Percentiles rank a stretch among this genome's conserved stretches.
Conservation (phyloP, 768 basidiomycete species). For the Hydnomerulius pinastri region DNA sequence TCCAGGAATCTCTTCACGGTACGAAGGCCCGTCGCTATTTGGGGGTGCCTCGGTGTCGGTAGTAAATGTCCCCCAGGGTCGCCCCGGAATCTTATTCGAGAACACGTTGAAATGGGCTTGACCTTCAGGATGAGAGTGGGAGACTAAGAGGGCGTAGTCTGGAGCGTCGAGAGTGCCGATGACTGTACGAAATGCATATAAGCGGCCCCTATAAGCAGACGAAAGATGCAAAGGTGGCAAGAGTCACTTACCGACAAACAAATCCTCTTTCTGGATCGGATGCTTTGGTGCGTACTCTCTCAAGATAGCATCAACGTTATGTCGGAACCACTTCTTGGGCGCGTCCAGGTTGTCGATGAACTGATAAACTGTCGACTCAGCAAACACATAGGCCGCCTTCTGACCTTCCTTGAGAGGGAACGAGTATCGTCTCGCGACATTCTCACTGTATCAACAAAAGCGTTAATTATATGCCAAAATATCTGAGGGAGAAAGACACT, state of each 20-base stretch:
- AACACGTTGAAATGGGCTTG: slow-evolving; percentile 75
- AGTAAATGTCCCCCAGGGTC: slow-evolving; percentile 76
- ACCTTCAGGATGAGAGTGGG: slow-evolving; percentile 65
- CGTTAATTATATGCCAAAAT: background rate
- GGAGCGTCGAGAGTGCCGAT: slow-evolving; percentile 71
- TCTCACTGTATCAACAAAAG: slow-evolving; percentile 35
- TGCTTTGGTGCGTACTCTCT: slow-evolving; percentile 48
- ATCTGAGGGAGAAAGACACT: slow-evolving; percentile 17
- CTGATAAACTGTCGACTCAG: slow-evolving; percentile 69
- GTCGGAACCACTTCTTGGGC: slow-evolving; percentile 73
- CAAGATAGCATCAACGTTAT: slow-evolving; percentile 66
- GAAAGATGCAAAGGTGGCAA: background rate
- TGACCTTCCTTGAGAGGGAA: slow-evolving; percentile 65
- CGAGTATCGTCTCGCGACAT: slow-evolving; percentile 52
- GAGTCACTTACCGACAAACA: slow-evolving; percentile 45
- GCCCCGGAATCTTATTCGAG: slow-evolving; percentile 46
- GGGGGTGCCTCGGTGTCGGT: slow-evolving; percentile 49
- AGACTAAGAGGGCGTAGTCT: slow-evolving; percentile 76
- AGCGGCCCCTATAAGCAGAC: no score
- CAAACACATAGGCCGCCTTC: slow-evolving; percentile 64
- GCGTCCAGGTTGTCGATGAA: slow-evolving; percentile 65
- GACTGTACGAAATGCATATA: slow-evolving; percentile 43
- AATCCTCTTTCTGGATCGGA: slow-evolving; percentile 57
- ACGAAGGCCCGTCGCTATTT: slow-evolving; percentile 47
- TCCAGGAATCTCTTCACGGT: slow-evolving; percentile 41